Conservation (phyloP, 108 stramenopile species). For the Aurantiochytrium sp. region DNA sequence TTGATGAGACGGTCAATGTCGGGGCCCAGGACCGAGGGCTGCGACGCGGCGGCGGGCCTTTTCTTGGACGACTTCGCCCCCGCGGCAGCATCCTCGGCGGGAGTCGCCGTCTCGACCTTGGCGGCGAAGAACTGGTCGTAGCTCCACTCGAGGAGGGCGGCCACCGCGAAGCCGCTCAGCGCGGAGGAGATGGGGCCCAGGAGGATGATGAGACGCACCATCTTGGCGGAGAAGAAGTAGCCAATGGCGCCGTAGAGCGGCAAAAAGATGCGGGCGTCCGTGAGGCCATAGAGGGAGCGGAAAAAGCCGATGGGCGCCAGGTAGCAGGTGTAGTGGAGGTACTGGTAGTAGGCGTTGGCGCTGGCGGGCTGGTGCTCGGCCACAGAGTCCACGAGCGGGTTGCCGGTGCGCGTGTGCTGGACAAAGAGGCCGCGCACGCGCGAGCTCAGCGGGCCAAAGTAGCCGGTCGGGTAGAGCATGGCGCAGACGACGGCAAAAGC, state of each 20-base stretch:
- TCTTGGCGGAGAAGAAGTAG: constrained; percentile 92
- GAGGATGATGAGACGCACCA: constrained; percentile 92
- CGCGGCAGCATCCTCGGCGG: not conserved
- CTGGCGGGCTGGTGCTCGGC: constrained; percentile 96
- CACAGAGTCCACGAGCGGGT: constrained; percentile 82
- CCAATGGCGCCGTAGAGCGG: constrained; percentile 79
- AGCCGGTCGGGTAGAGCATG: constrained; percentile 74
- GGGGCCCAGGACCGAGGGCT: constrained; percentile 51
- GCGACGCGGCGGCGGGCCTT: not conserved
- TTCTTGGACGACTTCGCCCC: not conserved
- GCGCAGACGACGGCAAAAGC: constrained; percentile 51
- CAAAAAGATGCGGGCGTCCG: constrained; percentile 77
- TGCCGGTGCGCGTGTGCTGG: constrained; percentile 82
- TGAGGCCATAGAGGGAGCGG: constrained; percentile 71
- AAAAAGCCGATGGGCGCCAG: constrained; percentile 81
- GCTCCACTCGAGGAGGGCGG: constrained; percentile 70
- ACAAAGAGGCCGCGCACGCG: constrained; percentile 82
- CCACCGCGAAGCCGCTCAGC: constrained; percentile 80
- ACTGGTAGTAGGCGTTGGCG: constrained; percentile 87
- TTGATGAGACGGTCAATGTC: constrained; percentile 44
- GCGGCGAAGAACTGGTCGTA: constrained; percentile 37
- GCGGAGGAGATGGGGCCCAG: constrained; percentile 82
- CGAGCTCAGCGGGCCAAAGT: constrained; percentile 80
- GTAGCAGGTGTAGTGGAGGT: constrained; percentile 85
- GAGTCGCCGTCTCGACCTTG: not conserved